A percentile compares a stretch with the other conserved stretches of the same genome.
These are phyloP conservation scores for Orbilia oligospora DNA, from an alignment of 2,329 filamentous ascomycete species.

Conservation along the genomic window DNA sequence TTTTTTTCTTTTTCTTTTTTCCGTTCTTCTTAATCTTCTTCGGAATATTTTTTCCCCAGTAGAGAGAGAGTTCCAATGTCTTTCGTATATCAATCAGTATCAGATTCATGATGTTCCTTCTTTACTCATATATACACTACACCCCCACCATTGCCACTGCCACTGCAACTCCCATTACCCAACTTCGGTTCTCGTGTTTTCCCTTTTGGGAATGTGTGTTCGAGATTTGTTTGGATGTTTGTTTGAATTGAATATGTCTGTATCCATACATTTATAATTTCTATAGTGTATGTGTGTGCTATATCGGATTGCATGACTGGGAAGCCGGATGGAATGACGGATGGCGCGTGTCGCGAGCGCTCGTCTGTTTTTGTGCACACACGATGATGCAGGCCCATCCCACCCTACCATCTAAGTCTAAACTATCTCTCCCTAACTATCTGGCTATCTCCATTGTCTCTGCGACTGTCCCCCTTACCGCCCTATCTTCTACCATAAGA, in stretches of 20 bases:
- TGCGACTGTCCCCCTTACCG: not conserved
- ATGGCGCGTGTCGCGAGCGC: constrained; percentile 52
- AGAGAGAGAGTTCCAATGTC: not conserved
- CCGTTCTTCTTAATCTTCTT: constrained; percentile 7
- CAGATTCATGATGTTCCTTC: not conserved
- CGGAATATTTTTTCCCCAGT: not conserved
- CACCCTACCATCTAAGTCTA: not conserved
- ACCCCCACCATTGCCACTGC: not conserved
- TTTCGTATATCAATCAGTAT: not conserved
- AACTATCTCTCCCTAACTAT: too few species aligned
- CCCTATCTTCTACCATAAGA: not conserved
- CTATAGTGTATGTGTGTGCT: not conserved
- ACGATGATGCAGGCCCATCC: constrained; percentile 35
- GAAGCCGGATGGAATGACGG: constrained; percentile 28
- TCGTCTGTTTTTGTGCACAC: constrained; percentile 47
- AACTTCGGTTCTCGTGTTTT: not conserved
- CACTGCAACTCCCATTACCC: not conserved
- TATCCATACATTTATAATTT: not conserved
- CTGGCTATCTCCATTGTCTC: not conserved
- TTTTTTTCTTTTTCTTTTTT: constrained; percentile 17
- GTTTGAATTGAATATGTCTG: not conserved
- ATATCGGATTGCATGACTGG: not conserved
- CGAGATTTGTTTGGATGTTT: not conserved
- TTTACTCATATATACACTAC: not conserved
- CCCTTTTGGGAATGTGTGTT: not conserved